Conservation (phyloP, 345 rosid genomes). For the Schrenkiella parvula region DNA sequence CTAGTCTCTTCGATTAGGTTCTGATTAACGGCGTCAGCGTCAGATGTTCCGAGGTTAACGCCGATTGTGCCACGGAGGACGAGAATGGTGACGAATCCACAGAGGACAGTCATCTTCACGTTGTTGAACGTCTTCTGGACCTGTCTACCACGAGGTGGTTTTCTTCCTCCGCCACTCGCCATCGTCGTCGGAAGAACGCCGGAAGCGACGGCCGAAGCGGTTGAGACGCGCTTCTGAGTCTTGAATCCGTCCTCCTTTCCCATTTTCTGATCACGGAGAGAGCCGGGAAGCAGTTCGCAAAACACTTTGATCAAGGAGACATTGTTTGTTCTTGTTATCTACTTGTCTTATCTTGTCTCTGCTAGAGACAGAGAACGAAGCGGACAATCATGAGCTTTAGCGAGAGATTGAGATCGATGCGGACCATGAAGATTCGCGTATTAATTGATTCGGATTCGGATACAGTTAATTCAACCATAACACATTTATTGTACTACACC, state of each 20-base stretch:
- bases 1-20: slow-evolving; percentile 77
- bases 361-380: not conserved
- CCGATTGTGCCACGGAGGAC: slow-evolving; percentile 96
- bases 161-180: slow-evolving; percentile 38
- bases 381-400: not conserved
- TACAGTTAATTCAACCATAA: not conserved
- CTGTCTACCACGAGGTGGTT: slow-evolving; percentile 67
- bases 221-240: slow-evolving; percentile 60
- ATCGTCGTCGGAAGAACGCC: slow-evolving; percentile 43
- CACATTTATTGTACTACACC: not conserved
- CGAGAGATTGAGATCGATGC: not conserved
- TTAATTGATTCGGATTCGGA: not conserved
- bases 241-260: slow-evolving; percentile 51
- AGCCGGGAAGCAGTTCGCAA: not conserved
- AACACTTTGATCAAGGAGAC: slow-evolving; percentile 14
- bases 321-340: no score
- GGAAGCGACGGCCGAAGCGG: slow-evolving; percentile 25
- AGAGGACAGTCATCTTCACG: slow-evolving; percentile 86
- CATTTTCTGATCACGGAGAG: slow-evolving; percentile 29
- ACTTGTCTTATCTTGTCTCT: not conserved
- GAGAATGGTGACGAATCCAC: slow-evolving; percentile 90
- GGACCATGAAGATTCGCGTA: not conserved
- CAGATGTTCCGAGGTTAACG: slow-evolving; percentile 61
- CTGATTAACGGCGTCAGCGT: slow-evolving; percentile 77
- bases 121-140: slow-evolving; percentile 85